Conservation (phyloP, 306 rosid genomes). For the Acmispon strigosus region DNA sequence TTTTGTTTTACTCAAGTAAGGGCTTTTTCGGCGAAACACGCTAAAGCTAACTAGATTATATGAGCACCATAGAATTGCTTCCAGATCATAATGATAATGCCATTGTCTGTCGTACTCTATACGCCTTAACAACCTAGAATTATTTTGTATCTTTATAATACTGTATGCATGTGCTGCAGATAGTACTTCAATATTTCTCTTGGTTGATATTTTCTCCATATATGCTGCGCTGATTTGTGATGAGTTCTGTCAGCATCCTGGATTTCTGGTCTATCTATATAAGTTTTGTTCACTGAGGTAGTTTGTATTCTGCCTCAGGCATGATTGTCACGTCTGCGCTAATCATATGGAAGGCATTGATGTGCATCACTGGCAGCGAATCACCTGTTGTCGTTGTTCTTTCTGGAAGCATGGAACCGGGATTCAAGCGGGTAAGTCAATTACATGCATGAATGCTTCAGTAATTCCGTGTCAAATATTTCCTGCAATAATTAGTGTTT, state of each 20-base stretch:
- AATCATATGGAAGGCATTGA: conserved; percentile 70
- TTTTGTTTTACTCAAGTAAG: no score
- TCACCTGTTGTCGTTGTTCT: conserved; percentile 81
- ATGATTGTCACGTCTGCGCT: conserved; percentile 57
- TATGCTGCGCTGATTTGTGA: conserved; percentile 2
- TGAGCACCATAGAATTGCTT: not conserved
- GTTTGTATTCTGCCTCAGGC: conserved; percentile 38
- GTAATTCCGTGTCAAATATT: not conserved
- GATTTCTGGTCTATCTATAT: not conserved
- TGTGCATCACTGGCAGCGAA: conserved; percentile 63
- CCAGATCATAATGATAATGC: not conserved
- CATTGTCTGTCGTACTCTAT: no score
- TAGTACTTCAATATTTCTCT: no score
- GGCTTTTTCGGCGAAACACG: no score
- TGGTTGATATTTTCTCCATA: no score
- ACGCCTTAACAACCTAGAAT: no score
- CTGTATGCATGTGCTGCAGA: no score
- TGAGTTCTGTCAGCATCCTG: not conserved
- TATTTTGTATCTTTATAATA: no score
- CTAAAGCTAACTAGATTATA: no score
- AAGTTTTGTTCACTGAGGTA: not conserved
- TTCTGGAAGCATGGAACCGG: conserved; percentile 90
- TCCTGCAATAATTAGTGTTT: not conserved
- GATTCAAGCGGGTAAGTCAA: conserved; percentile 68
- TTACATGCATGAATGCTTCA: conserved; percentile 23